Percentiles rank a stretch among this genome's conserved stretches.
phyloP scores from a whole-genome alignment of 345 rosid species.

The Salix koriyanagi region DNA sequence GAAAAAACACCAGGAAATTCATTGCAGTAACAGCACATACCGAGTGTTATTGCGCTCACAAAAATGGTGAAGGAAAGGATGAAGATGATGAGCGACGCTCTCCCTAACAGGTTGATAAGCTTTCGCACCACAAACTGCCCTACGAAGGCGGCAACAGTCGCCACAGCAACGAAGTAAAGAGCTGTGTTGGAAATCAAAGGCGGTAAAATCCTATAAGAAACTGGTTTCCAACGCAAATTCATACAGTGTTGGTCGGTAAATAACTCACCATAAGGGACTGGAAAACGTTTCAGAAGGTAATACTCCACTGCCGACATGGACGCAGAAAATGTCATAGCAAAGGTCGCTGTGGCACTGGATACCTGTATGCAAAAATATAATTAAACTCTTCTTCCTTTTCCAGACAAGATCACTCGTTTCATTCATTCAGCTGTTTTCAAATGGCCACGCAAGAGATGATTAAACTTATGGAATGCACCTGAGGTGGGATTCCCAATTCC shows the following conservation, averaged over 20 bases:
- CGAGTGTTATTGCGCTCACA: conserved; percentile 17
- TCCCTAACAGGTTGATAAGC: conserved; percentile 13
- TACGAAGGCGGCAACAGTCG: conserved; percentile 14
- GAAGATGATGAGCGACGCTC: conserved; percentile 27
- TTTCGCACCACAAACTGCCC: conserved; percentile 23
- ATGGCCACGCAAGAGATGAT: background rate
- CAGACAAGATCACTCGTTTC: too few relatives aligned
- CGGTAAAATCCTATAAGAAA: background rate
- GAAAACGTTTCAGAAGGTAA: conserved; percentile 75
- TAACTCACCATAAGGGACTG: conserved; percentile 64
- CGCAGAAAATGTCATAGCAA: conserved; percentile 81
- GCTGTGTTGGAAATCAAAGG: conserved; percentile 6
- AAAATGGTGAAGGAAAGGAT: conserved; percentile 23
- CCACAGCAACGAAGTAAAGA: conserved; percentile 22
- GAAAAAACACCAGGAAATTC: background rate
- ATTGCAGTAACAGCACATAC: conserved; percentile 2
- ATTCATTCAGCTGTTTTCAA: too few relatives aligned
- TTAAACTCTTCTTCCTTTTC: background rate
- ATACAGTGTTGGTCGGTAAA: background rate
- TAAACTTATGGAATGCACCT: conserved; percentile 30
- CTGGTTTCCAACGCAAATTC: background rate
- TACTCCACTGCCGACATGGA: conserved; percentile 83
- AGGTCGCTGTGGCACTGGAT: conserved; percentile 81
- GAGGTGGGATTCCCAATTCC: conserved; percentile 61
- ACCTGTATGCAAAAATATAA: conserved; percentile 33